phyloP scores from a whole-genome alignment of 2,329 filamentous ascomycete genomes.

The Aspergillus sp. region DNA sequence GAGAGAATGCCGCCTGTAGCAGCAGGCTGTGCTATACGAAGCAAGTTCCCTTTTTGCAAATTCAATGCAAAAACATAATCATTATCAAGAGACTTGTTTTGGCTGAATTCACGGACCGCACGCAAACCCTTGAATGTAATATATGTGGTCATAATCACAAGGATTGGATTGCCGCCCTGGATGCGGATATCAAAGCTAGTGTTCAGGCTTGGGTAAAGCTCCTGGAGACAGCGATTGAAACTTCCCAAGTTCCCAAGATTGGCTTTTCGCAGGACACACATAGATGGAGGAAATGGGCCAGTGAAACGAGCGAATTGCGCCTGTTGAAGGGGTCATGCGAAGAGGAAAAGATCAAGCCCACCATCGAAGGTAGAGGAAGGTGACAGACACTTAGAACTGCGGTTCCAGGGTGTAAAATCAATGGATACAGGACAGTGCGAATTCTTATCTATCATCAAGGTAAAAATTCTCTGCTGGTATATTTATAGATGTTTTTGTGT shows the following conservation, averaged over 20 bases:
- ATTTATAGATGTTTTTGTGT: too few species aligned
- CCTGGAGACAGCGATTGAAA: not conserved
- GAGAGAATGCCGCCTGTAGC: not conserved
- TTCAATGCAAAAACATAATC: not conserved
- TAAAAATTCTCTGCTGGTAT: too few species aligned
- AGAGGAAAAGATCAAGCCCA: too few species aligned
- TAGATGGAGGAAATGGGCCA: not conserved
- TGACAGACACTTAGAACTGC: too few species aligned
- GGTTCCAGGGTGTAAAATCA: too few species aligned
- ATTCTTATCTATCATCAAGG: too few species aligned
- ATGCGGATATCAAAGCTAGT: not conserved
- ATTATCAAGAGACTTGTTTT: not conserved
- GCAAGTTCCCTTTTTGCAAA: not conserved
- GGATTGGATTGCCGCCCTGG: not conserved
- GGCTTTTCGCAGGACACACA: not conserved
- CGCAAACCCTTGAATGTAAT: not conserved
- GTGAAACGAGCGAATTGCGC: not conserved
- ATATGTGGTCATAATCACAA: not conserved
- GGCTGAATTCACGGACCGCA: not conserved
- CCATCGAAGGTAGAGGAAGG: too few species aligned
- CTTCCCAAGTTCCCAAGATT: not conserved
- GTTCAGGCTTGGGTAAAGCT: not conserved
- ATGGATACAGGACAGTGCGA: too few species aligned
- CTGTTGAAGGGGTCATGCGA: not conserved
- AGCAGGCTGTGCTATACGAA: not conserved